phyloP scores from a whole-genome alignment of 2,329 filamentous ascomycete genomes.

The Talaromyces sp. region DNA sequence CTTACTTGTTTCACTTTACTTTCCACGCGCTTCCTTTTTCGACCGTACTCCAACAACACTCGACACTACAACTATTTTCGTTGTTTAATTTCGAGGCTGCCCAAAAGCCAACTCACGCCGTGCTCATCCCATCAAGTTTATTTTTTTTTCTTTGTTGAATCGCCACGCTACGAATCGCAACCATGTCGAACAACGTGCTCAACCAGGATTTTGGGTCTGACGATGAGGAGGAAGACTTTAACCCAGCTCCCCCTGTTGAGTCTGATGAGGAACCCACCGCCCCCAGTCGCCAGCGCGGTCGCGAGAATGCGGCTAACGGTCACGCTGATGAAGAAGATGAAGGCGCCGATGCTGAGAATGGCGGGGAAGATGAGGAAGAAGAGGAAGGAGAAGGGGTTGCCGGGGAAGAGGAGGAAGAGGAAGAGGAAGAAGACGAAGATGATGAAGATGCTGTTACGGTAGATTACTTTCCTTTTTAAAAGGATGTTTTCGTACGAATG shows the following conservation, averaged over 20 bases:
- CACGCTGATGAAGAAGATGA: conserved; percentile 29
- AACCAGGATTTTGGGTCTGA: conserved; percentile 52
- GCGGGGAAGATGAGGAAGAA: conserved; percentile 35
- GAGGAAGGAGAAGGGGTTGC: conserved; percentile 48
- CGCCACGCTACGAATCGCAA: neutral
- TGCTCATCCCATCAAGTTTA: neutral
- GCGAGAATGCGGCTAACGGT: conserved; percentile 44
- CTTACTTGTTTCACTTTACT: neutral
- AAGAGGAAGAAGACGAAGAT: conserved; percentile 47
- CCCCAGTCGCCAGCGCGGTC: conserved; percentile 30
- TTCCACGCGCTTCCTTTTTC: neutral
- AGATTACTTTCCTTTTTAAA: conserved; percentile 13
- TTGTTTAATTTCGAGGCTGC: neutral
- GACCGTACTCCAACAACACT: neutral
- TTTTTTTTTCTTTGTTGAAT: neutral
- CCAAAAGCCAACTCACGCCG: neutral
- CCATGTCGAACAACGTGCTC: conserved; percentile 41
- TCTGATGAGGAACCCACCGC: conserved; percentile 56
- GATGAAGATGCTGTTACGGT: conserved; percentile 58
- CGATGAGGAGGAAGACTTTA: conserved; percentile 84
- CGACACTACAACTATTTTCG: neutral
- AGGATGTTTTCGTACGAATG: neutral
- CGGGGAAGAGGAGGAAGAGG: conserved; percentile 59
- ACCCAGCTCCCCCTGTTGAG: conserved; percentile 68
- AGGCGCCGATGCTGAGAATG: conserved; percentile 27